phyloP scores from a whole-genome alignment of 2,329 filamentous ascomycete species.

The Xylaria sp. region DNA sequence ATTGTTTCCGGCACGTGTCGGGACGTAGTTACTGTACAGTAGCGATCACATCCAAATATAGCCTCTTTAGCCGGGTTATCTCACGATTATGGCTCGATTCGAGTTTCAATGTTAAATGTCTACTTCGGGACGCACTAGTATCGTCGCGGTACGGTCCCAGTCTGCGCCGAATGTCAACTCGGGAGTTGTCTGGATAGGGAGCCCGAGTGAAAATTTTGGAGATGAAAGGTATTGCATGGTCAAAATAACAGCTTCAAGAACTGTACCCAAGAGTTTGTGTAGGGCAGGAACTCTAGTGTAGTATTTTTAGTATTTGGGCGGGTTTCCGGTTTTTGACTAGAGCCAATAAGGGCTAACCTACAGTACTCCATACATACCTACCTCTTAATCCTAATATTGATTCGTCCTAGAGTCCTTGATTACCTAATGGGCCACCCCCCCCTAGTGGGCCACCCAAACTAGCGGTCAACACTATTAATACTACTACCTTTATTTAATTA shows the following conservation, averaged over 20 bases:
- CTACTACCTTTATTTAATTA: no score
- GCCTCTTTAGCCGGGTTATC: slow-evolving; percentile 19
- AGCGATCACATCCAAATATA: slow-evolving; percentile 8
- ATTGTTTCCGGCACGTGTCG: not conserved
- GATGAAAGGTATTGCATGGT: not conserved
- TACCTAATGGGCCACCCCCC: no score
- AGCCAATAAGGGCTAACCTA: not conserved
- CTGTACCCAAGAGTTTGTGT: not conserved
- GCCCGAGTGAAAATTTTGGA: slow-evolving; percentile 4
- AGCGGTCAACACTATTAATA: no score
- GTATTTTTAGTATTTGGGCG: not conserved
- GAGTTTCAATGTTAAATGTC: not conserved
- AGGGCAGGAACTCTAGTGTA: no score
- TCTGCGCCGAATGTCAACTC: not conserved
- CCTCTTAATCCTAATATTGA: not conserved
- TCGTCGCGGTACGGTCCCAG: not conserved
- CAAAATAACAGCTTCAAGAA: not conserved
- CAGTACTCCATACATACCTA: not conserved
- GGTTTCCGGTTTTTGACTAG: not conserved
- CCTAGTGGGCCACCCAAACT: no score
- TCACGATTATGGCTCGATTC: not conserved
- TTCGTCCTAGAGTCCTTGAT: no score
- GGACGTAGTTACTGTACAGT: slow-evolving; percentile 2
- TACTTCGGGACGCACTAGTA: not conserved
- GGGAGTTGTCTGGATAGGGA: not conserved